Evolutionary conservation across 1,284 basidiomycete species (phyloP).

Genomic region (Trichosporon inkin): DNA sequence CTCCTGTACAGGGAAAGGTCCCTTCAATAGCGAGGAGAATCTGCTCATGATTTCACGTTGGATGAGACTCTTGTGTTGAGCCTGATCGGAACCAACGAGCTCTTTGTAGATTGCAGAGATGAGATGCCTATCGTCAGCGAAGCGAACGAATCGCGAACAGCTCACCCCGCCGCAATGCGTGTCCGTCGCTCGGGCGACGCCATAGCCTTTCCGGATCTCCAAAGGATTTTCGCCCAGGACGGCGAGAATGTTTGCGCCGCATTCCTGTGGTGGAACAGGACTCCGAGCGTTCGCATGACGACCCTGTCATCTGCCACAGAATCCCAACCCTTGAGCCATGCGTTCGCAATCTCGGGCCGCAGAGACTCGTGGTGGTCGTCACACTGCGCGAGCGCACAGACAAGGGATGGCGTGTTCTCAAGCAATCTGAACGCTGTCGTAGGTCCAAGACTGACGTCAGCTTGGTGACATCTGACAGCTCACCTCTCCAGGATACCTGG

Average conservation of each 20-base stretch:
- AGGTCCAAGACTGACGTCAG: conserved; percentile 8
- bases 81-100: conserved; percentile 1
- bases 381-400: conserved; percentile 18
- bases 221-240: conserved; percentile 12
- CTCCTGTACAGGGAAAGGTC: conserved; percentile 19
- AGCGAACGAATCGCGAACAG: not conserved
- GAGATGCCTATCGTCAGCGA: conserved; percentile 17
- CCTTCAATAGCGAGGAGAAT: not conserved
- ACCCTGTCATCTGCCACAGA: conserved; percentile 11
- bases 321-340: conserved; percentile 5
- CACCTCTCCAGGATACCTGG: not conserved
- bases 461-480: not conserved
- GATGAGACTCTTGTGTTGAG: not conserved
- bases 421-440: conserved; percentile 11
- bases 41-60: not conserved
- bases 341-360: not conserved
- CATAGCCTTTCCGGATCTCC: conserved; percentile 17
- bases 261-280: conserved; percentile 20
- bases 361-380: conserved; percentile 8
- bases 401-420: conserved; percentile 9
- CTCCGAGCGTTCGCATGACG: conserved; percentile 20
- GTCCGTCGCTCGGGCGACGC: conserved; percentile 22
- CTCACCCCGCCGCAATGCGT: conserved; percentile 24
- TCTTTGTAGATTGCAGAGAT: conserved; percentile 21
- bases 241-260: not conserved